Conservation (phyloP, 176 grass and related monocot genomes). For the Alopecurus myosuroides region DNA sequence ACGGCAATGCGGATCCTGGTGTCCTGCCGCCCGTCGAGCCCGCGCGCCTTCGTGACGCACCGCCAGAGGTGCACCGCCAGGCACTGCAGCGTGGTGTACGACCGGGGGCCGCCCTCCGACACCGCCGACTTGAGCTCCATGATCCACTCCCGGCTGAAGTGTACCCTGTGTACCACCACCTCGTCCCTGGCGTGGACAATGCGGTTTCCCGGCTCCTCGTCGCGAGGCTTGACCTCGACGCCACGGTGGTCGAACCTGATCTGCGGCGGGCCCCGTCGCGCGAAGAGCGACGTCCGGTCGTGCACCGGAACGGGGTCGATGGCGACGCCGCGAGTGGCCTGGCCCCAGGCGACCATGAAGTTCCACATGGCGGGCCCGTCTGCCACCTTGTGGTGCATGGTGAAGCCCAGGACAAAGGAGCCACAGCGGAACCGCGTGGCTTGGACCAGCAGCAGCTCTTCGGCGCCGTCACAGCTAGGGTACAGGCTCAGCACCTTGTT, state of each 20-base stretch:
- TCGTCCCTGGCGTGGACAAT: not conserved
- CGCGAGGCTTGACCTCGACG: not conserved
- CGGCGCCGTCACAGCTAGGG: not conserved
- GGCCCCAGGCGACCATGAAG: not conserved
- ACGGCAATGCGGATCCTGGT: not conserved
- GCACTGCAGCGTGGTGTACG: not conserved
- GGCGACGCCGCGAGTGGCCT: not conserved
- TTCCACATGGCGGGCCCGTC: not conserved
- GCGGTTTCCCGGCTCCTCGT: not conserved
- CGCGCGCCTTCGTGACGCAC: not conserved
- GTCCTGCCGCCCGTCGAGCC: not conserved
- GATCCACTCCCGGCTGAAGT: not conserved
- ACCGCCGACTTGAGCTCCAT: not conserved
- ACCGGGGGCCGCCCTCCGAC: not conserved
- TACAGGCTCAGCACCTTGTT: not conserved
- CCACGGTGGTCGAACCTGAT: conserved; percentile 10
- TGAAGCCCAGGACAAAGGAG: not conserved
- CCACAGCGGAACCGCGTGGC: conserved; percentile 6
- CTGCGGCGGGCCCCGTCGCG: not conserved
- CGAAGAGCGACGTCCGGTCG: not conserved
- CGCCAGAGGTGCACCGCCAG: conserved; percentile 12
- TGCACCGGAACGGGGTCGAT: not conserved
- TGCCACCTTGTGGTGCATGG: not conserved
- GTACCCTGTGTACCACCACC: not conserved
- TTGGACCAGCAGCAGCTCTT: conserved; percentile 19